These are phyloP conservation scores for Kentomonas sorsogonicus DNA, from an alignment of 208 protist species.

Conservation along the genomic window DNA sequence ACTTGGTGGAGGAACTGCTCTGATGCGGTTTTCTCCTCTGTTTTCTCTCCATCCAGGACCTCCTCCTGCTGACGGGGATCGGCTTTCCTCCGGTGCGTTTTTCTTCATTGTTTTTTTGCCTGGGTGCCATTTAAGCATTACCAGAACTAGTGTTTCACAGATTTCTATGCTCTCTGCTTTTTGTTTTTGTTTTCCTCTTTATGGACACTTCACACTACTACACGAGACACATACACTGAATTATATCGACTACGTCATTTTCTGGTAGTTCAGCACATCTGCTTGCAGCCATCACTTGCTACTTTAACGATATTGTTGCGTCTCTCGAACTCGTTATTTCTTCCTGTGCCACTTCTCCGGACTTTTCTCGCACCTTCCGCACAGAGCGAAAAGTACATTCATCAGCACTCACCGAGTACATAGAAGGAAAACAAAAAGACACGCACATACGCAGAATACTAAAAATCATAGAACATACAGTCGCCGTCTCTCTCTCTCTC, in stretches of 20 bases:
- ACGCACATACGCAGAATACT: neutral
- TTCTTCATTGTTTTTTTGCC: no score
- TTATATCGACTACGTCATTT: no score
- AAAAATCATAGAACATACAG: neutral
- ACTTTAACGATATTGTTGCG: no score
- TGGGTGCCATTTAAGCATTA: neutral
- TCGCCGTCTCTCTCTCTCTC: neutral
- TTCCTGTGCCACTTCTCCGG: no score
- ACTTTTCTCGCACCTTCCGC: no score
- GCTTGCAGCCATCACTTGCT: no score
- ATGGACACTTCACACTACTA: no score
- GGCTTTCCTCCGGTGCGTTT: no score
- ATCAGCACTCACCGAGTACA: neutral
- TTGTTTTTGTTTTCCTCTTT: neutral
- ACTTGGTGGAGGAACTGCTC: neutral
- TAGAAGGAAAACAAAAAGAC: slow-evolving; percentile 3
- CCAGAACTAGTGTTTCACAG: neutral
- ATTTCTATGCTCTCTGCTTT: no score
- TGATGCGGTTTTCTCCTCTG: slow-evolving; percentile 12
- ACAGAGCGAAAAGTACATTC: neutral
- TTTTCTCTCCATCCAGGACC: slow-evolving; percentile 4
- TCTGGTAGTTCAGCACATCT: no score
- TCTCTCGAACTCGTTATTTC: no score
- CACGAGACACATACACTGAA: no score
- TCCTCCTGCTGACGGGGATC: neutral